Evolutionary conservation across 2,329 filamentous ascomycete genomes (phyloP).

Genomic region (Plenodomus biglobosus): DNA sequence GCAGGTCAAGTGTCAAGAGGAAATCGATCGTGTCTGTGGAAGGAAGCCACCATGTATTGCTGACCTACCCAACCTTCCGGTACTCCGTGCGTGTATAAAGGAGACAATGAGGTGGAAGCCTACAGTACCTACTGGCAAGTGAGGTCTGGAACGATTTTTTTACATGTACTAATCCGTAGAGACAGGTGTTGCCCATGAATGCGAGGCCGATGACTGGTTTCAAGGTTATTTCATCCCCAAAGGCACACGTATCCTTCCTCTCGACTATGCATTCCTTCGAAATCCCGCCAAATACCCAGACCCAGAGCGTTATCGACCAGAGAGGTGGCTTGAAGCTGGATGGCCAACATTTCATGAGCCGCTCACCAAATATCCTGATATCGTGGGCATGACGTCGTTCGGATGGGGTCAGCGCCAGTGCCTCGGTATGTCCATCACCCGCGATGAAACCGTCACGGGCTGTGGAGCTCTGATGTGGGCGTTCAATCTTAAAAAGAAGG

Average conservation of each 20-base stretch:
- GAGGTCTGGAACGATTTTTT: conserved; percentile 9
- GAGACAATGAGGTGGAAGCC: conserved; percentile 50
- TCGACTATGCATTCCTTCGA: conserved; percentile 42
- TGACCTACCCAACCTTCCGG: conserved; percentile 48
- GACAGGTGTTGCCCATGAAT: conserved; percentile 54
- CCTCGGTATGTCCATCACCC: conserved; percentile 63
- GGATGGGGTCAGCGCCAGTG: conserved; percentile 66
- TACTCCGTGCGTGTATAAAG: conserved; percentile 52
- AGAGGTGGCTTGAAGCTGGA: conserved; percentile 62
- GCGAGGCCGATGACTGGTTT: conserved; percentile 55
- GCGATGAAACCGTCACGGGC: conserved; percentile 56
- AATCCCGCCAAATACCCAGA: conserved; percentile 63
- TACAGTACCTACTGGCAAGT: conserved; percentile 48
- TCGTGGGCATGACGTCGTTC: conserved; percentile 66
- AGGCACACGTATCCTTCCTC: conserved; percentile 45
- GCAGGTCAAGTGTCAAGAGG: conserved; percentile 40
- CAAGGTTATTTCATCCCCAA: conserved; percentile 54
- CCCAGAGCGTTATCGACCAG: conserved; percentile 63
- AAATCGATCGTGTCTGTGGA: conserved; percentile 35
- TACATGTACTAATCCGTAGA: conserved; percentile 6
- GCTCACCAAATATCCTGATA: conserved; percentile 63
- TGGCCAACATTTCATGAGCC: conserved; percentile 68
- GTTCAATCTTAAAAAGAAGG: conserved; percentile 54
- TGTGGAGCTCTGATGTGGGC: conserved; percentile 54
- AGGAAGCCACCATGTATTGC: conserved; percentile 31